Evolutionary conservation across 2,329 filamentous ascomycete species (phyloP).

Genomic region (Colletotrichum zoysiae): DNA sequence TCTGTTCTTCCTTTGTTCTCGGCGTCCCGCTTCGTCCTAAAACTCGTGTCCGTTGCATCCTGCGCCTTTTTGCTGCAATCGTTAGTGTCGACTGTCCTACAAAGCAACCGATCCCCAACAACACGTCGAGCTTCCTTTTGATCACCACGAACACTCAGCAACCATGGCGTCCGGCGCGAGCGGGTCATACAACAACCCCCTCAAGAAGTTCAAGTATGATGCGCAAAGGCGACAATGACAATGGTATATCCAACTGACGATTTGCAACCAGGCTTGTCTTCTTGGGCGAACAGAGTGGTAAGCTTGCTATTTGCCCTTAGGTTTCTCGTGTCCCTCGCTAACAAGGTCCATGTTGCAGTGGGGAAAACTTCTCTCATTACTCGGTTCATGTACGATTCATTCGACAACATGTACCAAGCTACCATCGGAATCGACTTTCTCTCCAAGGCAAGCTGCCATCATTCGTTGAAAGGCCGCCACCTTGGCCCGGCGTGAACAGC

Average conservation of each 20-base stretch:
- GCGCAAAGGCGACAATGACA: slow-evolving; percentile 1
- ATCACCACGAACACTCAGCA: slow-evolving; percentile 29
- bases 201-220: slow-evolving; percentile 99
- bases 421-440: slow-evolving; percentile 99
- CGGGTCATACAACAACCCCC: slow-evolving; percentile 95
- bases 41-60: slow-evolving; percentile 27
- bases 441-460: slow-evolving; percentile 78
- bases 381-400: slow-evolving; percentile 99
- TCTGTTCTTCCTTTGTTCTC: slow-evolving; percentile 9
- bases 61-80: slow-evolving; percentile 7
- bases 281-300: slow-evolving; percentile 98
- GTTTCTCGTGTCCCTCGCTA: slow-evolving; percentile 2
- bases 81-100: slow-evolving; percentile 22
- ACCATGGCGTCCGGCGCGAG: slow-evolving; percentile 79
- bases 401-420: slow-evolving; percentile 99
- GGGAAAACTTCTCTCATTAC: slow-evolving; percentile 99
- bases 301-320: slow-evolving; percentile 50
- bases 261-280: slow-evolving; percentile 82
- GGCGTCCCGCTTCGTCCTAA: slow-evolving; percentile 6
- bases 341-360: slow-evolving; percentile 66
- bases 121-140: slow-evolving; percentile 27
- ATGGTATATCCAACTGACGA: slow-evolving; percentile 44
- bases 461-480: slow-evolving; percentile 6
- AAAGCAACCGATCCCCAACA: slow-evolving; percentile 36
- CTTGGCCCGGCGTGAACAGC: background rate